Base-by-base conservation (phyloP, 2,329 filamentous ascomycete species). In the Fusarium albosuccineum region DNA sequence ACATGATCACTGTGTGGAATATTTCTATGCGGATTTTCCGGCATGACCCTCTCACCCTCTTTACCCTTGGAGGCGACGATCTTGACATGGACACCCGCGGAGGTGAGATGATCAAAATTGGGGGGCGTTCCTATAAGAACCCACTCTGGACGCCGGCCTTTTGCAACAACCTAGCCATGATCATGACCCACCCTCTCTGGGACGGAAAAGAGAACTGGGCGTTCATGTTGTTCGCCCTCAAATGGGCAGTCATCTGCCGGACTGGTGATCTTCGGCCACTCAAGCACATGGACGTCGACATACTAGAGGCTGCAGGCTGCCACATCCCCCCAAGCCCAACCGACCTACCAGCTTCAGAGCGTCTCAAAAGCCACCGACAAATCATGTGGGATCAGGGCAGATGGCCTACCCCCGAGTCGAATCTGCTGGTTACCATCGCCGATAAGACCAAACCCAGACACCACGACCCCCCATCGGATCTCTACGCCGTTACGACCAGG, bases 241-340 rank as follows among this genome's bases (percentile, higher is more conserved):
- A 49, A 13, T 49, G 46, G 46, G 46, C 46, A 1, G 46, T 49
- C 17, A 49, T 49, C 17, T 49, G 46, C 9, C 46, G 46, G 29
- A 49, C 30, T 13, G 30, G 36, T 13, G 46, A 49, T 8, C 46
- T n/a, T 14, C 46, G 46, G 13, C 11, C 29, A 1, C 17, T 49
- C 11, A 36, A 34, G 29, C 13, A 36, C 8, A 34, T 11, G 5
- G 46, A 49, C 13, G 10, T 22, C 4, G 17, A 36, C 29, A 34
- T 49, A 14, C 46, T 49, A 4, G 46, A 49, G 7, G 22, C 16
- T 14, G 6, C 33, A 8, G 11, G 22, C 5, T 49, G 30, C 29
- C 17, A 34, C 13, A 49, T 49, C 4, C 16, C 34, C 2, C 29
- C 46, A 5, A 4, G 16, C 2, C 30, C 17, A 22, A 13, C 33